Evolutionary conservation across 1,284 basidiomycete species (phyloP).

Genomic region (Rugosomyces carneus): DNA sequence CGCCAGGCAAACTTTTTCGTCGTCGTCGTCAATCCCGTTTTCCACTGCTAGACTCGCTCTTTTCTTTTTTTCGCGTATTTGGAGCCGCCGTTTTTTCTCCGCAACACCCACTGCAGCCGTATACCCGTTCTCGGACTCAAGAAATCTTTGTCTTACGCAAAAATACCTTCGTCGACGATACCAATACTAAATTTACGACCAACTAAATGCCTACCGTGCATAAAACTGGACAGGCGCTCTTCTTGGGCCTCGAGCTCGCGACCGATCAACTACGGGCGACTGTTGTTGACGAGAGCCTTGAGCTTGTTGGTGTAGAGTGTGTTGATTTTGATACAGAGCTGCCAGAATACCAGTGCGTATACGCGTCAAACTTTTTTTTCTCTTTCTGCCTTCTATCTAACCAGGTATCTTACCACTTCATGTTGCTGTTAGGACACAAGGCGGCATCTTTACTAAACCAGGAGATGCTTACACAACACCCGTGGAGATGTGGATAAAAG

Average conservation of each 20-base stretch:
- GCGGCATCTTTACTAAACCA: conserved; percentile 78
- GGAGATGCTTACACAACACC: conserved; percentile 81
- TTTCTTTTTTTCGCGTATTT: conserved; percentile 8
- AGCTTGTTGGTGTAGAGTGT: conserved; percentile 70
- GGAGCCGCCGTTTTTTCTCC: conserved; percentile 2
- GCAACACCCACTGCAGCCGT: conserved; percentile 11
- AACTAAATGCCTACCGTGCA: conserved; percentile 40
- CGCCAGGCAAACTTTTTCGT: conserved; percentile 1
- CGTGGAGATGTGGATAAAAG: conserved; percentile 82
- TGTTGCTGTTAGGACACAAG: conserved; percentile 55
- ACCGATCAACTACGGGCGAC: conserved; percentile 75
- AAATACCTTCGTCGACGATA: conserved; percentile 18
- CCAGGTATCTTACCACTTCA: conserved; percentile 3
- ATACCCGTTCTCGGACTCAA: not conserved
- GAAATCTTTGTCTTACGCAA: conserved; percentile 9
- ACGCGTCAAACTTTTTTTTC: conserved; percentile 5
- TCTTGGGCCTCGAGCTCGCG: conserved; percentile 74
- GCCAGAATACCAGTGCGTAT: conserved; percentile 70
- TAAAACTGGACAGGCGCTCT: conserved; percentile 55
- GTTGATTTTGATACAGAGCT: conserved; percentile 78
- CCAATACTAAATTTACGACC: conserved; percentile 11
- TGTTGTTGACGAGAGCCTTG: conserved; percentile 73
- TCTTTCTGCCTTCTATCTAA: conserved; percentile 1
- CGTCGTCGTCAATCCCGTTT: not conserved
- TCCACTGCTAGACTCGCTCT: not conserved